Percentiles rank a stretch among this genome's conserved stretches.
Conservation (phyloP, 2,329 filamentous ascomycete genomes). For the Phoma herbarum region DNA sequence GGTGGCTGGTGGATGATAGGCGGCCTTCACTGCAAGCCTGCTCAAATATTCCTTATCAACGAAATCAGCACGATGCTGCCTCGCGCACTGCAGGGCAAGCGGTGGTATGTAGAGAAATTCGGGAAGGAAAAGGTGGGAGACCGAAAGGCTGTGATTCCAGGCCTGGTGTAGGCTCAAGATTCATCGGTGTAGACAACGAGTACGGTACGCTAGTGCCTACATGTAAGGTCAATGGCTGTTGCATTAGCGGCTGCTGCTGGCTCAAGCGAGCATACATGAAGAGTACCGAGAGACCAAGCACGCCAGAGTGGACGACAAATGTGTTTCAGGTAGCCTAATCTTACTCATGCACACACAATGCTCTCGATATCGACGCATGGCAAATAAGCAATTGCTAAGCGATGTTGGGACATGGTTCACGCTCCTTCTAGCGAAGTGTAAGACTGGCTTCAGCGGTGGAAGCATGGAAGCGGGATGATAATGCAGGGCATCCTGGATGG, state of each 20-base stretch:
- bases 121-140: constrained; percentile 80
- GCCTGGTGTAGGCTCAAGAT: constrained; percentile 54
- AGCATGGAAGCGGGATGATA: constrained; percentile 5
- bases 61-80: constrained; percentile 92
- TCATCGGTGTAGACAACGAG: constrained; percentile 11
- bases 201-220: constrained; percentile 14
- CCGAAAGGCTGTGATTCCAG: constrained; percentile 77
- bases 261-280: neutral
- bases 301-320: constrained; percentile 1
- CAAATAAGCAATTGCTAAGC: constrained; percentile 2
- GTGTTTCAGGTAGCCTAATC: constrained; percentile 10
- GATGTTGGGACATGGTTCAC: constrained; percentile 5
- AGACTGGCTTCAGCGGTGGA: constrained; percentile 2
- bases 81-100: constrained; percentile 78
- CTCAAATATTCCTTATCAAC: constrained; percentile 83
- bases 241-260: constrained; percentile 6
- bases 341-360: constrained; percentile 1
- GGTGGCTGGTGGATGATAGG: constrained; percentile 82
- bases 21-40: constrained; percentile 72
- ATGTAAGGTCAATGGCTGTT: constrained; percentile 5
- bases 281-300: no score
- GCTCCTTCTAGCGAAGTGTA: constrained; percentile 1
- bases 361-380: neutral
- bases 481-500: constrained; percentile 19
- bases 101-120: constrained; percentile 90